These are phyloP conservation scores for Tulasnella sp. DNA, from an alignment of 768 basidiomycete species.

Conservation along the genomic window DNA sequence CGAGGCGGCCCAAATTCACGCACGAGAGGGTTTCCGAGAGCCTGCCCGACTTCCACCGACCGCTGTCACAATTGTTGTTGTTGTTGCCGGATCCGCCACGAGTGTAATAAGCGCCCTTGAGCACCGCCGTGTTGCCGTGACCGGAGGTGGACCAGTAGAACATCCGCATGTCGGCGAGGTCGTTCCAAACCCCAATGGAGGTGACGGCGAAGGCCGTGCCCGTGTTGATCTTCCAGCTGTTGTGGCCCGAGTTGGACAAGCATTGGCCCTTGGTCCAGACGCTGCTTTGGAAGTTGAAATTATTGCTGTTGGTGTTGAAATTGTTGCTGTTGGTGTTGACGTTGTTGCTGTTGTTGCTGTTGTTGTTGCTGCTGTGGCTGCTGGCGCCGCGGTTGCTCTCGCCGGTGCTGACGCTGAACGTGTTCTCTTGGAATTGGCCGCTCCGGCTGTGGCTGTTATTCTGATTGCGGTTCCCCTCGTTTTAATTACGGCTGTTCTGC, in stretches of 20 bases:
- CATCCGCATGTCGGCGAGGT: background rate
- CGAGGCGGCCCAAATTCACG: background rate
- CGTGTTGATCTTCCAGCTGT: slow-evolving; percentile 7
- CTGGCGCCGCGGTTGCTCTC: background rate
- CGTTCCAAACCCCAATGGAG: background rate
- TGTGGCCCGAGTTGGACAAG: background rate
- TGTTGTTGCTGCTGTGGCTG: background rate
- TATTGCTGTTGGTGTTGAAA: background rate
- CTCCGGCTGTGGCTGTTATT: too few relatives aligned
- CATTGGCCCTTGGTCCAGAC: background rate
- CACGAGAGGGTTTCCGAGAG: background rate
- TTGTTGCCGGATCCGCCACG: background rate
- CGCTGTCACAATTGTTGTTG: background rate
- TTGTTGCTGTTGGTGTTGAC: background rate
- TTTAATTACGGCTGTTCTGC: too few relatives aligned
- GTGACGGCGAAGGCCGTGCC: background rate
- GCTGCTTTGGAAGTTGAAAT: background rate
- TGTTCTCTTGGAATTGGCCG: too few relatives aligned
- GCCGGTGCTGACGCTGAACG: background rate
- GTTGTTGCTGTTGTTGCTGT: background rate
- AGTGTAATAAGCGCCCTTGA: slow-evolving; percentile 18
- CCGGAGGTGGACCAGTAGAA: slow-evolving; percentile 10
- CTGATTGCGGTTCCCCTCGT: too few relatives aligned
- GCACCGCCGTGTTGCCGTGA: background rate
- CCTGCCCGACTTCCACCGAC: slow-evolving; percentile 5